Evolutionary conservation across 352 stramenopile genomes (phyloP).

Genomic region (Globisporangium echinulatum): DNA sequence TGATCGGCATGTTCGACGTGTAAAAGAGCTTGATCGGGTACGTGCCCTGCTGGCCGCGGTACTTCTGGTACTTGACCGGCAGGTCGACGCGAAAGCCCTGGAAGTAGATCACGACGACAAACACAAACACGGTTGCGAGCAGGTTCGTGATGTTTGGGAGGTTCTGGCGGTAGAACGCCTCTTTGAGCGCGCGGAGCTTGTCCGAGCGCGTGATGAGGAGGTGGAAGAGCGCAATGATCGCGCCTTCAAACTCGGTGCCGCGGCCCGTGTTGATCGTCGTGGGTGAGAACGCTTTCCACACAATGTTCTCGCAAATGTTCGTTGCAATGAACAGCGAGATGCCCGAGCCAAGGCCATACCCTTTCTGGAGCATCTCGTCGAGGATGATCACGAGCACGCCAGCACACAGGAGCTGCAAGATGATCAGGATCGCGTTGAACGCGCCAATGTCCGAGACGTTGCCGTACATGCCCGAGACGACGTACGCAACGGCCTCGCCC

Average conservation of each 20-base stretch:
- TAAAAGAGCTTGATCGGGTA: conserved; percentile 99
- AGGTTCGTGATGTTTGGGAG: conserved; percentile 99
- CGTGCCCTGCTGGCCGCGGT: conserved; percentile 97
- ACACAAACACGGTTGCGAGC: conserved; percentile 97
- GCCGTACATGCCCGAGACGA: conserved; percentile 99
- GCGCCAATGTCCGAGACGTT: conserved; percentile 96
- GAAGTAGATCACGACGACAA: conserved; percentile 99
- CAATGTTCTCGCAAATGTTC: conserved; percentile 99
- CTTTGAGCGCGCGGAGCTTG: conserved; percentile 96
- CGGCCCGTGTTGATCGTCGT: conserved; percentile 99
- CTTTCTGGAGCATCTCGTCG: conserved; percentile 99
- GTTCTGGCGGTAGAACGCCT: conserved; percentile 99
- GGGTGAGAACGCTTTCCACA: conserved; percentile 99
- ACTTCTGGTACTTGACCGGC: conserved; percentile 98
- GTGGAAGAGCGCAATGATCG: conserved; percentile 99
- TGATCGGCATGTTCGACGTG: conserved; percentile 99
- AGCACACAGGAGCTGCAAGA: conserved; percentile 97
- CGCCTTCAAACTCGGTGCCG: conserved; percentile 99
- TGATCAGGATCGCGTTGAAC: conserved; percentile 98
- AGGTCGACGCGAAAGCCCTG: conserved; percentile 94
- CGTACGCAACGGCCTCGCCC: conserved; percentile 98
- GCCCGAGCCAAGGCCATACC: conserved; percentile 97
- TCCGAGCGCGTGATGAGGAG: conserved; percentile 96
- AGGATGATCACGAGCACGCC: conserved; percentile 99
- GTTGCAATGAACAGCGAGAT: conserved; percentile 99